These are phyloP conservation scores for Galeopsis tetrahit DNA, from an alignment of 257 asterid genomes.

Conservation along the genomic window DNA sequence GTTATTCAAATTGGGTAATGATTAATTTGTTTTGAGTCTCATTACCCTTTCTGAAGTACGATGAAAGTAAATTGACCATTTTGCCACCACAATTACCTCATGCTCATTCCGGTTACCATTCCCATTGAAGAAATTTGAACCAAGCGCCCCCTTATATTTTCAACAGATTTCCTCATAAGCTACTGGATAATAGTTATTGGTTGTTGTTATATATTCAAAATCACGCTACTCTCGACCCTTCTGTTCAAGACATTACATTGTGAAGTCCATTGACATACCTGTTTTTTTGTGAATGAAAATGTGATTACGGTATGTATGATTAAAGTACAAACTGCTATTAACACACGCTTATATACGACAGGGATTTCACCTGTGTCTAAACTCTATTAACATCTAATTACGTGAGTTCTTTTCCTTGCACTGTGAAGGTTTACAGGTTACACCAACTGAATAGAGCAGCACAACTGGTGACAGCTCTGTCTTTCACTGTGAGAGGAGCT, in stretches of 20 bases:
- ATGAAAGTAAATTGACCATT: no score
- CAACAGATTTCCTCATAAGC: background rate
- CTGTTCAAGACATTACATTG: slow-evolving; percentile 1
- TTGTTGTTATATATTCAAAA: background rate
- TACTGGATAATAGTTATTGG: background rate
- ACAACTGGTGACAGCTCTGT: slow-evolving; percentile 91
- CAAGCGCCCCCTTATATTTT: background rate
- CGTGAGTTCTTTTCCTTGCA: background rate
- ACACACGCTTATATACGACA: background rate
- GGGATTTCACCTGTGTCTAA: background rate
- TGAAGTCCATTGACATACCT: background rate
- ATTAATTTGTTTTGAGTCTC: no score
- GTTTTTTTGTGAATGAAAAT: slow-evolving; percentile 11
- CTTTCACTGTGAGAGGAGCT: slow-evolving; percentile 89
- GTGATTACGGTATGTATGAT: background rate
- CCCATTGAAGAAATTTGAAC: no score
- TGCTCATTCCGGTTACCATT: no score
- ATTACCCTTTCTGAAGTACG: no score
- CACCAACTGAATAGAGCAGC: slow-evolving; percentile 98
- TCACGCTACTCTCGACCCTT: background rate
- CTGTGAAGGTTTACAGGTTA: slow-evolving; percentile 75
- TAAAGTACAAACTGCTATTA: background rate
- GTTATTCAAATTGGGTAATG: no score
- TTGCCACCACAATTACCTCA: no score
- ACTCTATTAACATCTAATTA: slow-evolving; percentile 1